Base-by-base conservation (phyloP, 495 filamentous ascomycete genomes). In the Letharia lupina region DNA sequence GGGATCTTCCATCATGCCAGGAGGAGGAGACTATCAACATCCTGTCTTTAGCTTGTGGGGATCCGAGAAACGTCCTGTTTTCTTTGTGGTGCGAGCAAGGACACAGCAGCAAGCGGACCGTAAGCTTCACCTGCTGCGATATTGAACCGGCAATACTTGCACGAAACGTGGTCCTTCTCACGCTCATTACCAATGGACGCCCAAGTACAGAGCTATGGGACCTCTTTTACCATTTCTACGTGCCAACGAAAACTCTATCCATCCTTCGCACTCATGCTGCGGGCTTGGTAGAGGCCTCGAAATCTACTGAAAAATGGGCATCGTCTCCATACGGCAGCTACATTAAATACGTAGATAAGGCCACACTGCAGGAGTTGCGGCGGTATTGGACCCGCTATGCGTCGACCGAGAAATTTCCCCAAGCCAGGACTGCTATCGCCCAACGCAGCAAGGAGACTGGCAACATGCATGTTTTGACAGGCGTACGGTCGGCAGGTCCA, bases 21-120 rank as follows among this genome's bases (percentile, higher is more conserved):
- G 35, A 5, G 23, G 81, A 79, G 42, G 60, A 78, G 52, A 67
- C 77, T 45, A 81, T 78, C 33, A 69, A 77, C 35, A 68, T 86
- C n/a, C 75, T 87, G 2, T 70, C 81, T 4, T 75, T 86, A 11
- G 81, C 79, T 13, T 82, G 82, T 65, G 81, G 80, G 0, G 83
- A 85, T 72, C 77, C 76, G 9, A 76, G 82, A 15, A 78, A 79
- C 65, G 71, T 84, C 44, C 70, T 85, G 5, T 86, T 78, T 65
- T 84, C 83, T 31, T 33, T 61, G 39, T 61, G 59, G 59, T 61
- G 59, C 42, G 59, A 61, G 39, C 35, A 23, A 61, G 59, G 59
- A n/a, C 59, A 61, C n/a, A 45, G 42, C 20, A 61, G 31, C 52
- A 15, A 15, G 31, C 52, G 28, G 13, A 35, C 52, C 15, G 13